Percentiles rank a stretch among this genome's conserved stretches.
Evolutionary conservation across 257 asterid species (phyloP).

Genomic region (Misopates orontium): DNA sequence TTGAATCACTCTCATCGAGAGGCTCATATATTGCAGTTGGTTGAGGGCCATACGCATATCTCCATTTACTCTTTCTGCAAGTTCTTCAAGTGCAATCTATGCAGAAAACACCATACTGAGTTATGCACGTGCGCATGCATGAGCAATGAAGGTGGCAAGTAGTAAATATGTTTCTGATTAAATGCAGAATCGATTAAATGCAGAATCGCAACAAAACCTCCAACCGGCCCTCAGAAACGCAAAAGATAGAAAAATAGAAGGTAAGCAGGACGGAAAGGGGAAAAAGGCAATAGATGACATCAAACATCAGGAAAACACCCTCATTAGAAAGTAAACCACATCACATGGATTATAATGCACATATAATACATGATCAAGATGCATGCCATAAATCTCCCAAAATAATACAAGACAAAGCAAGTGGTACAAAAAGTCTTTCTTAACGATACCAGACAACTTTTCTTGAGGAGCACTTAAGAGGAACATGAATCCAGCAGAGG

Average conservation of each 20-base stretch:
- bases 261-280: background rate
- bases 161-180: slow-evolving; percentile 3
- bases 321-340: background rate
- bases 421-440: background rate
- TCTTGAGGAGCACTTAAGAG: background rate
- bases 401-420: background rate
- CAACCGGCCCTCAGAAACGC: background rate
- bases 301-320: background rate
- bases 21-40: slow-evolving; percentile 94
- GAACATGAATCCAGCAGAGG: background rate
- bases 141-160: background rate
- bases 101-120: slow-evolving; percentile 28
- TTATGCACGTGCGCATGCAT: background rate
- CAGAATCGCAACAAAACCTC: background rate
- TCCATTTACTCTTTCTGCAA: slow-evolving; percentile 89
- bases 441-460: background rate
- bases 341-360: background rate
- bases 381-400: background rate
- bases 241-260: background rate
- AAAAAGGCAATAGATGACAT: background rate
- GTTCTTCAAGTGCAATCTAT: slow-evolving; percentile 95
- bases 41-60: slow-evolving; percentile 97
- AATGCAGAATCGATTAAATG: background rate
- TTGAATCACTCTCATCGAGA: slow-evolving; percentile 79
- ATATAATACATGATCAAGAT: background rate